These are phyloP conservation scores for Solanum hybrid DNA, from an alignment of 305 asterid species.

Conservation along the genomic window DNA sequence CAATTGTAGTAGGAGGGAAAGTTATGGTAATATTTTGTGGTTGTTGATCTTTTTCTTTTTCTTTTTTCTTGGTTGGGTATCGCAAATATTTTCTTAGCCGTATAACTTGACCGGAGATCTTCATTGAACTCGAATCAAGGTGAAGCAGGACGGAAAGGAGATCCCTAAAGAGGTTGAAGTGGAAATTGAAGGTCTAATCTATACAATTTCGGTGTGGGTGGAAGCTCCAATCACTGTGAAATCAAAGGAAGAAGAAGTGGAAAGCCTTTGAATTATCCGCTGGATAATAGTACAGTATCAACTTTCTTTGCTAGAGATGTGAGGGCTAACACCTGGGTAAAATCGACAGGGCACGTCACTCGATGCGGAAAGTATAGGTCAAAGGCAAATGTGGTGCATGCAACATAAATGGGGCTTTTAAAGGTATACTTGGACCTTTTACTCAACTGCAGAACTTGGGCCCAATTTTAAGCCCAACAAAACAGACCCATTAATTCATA, in stretches of 20 bases:
- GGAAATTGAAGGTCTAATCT: neutral
- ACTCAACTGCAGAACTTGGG: neutral
- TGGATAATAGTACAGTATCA: neutral
- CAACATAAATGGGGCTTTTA: neutral
- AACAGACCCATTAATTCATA: neutral
- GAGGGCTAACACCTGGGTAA: neutral
- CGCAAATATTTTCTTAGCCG: neutral
- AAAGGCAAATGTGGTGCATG: neutral
- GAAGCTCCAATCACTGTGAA: neutral
- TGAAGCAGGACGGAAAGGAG: neutral
- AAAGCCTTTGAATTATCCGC: neutral
- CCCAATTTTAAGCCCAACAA: neutral
- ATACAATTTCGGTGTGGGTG: neutral
- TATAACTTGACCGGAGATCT: neutral
- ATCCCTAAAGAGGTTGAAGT: neutral
- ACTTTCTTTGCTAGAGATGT: neutral
- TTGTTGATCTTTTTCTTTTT: neutral
- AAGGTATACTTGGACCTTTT: neutral
- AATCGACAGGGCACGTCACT: neutral
- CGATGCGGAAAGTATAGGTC: neutral
- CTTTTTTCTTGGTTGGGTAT: neutral
- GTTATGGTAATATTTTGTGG: neutral
- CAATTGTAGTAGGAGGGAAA: neutral
- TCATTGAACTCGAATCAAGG: neutral
- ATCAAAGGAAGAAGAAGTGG: neutral